These are phyloP conservation scores for Melampsora abietis-canadensis DNA, from an alignment of 1,284 basidiomycete species.

Conservation along the genomic window DNA sequence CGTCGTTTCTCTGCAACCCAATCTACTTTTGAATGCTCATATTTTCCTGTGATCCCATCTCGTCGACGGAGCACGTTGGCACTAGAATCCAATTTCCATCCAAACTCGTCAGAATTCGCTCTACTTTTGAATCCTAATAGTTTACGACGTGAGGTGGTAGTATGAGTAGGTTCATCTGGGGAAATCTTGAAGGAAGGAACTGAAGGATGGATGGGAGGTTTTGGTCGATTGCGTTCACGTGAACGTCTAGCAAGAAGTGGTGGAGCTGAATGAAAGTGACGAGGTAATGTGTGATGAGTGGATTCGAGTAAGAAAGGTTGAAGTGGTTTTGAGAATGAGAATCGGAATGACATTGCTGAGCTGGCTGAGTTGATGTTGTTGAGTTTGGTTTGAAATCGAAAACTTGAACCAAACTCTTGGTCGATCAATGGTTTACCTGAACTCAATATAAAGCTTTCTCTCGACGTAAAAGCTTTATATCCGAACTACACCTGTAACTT, in stretches of 20 bases:
- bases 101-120: conserved; percentile 34
- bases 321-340: background rate
- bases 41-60: conserved; percentile 42
- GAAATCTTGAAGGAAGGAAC: conserved; percentile 38
- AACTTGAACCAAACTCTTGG: too few relatives aligned
- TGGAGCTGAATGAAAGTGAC: conserved; percentile 33
- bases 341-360: too few relatives aligned
- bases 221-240: conserved; percentile 25
- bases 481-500: too few relatives aligned
- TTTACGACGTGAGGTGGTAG: conserved; percentile 33
- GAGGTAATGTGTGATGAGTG: background rate
- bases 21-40: conserved; percentile 38
- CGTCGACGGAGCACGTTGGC: conserved; percentile 29
- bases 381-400: too few relatives aligned
- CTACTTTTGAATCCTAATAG: conserved; percentile 34
- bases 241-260: conserved; percentile 12
- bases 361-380: too few relatives aligned
- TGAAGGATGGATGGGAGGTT: conserved; percentile 38
- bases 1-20: conserved; percentile 30
- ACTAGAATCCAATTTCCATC: conserved; percentile 38
- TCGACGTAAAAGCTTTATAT: too few relatives aligned
- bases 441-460: too few relatives aligned
- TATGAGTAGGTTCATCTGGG: conserved; percentile 10
- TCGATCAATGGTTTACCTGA: too few relatives aligned
- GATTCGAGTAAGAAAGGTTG: background rate